These are phyloP conservation scores for Saraca asoca DNA, from an alignment of 331 rosid species.

Conservation along the genomic window DNA sequence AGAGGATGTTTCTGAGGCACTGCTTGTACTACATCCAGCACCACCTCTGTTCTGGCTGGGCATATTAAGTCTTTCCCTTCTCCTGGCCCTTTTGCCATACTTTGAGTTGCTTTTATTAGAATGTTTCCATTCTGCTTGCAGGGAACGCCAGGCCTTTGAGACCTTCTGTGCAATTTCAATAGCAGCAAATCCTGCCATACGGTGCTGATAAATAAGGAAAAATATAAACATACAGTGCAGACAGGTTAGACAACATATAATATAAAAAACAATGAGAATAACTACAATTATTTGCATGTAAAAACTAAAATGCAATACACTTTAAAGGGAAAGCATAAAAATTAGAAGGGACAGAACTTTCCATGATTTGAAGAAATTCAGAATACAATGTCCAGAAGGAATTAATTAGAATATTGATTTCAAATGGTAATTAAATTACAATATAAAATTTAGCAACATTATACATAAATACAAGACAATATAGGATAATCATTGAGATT, in stretches of 20 bases:
- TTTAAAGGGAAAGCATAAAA: too few relatives aligned
- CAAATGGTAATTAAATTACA: not conserved
- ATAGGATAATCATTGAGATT: not conserved
- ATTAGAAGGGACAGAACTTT: not conserved
- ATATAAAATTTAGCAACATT: not conserved
- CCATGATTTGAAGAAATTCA: conserved; percentile 5
- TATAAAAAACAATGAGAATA: conserved; percentile 27
- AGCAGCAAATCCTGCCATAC: conserved; percentile 98
- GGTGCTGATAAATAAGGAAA: conserved; percentile 73
- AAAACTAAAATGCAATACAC: too few relatives aligned
- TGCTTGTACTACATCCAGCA: conserved; percentile 90
- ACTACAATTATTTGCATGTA: not conserved
- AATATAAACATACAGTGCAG: conserved; percentile 24
- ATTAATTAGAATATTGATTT: not conserved
- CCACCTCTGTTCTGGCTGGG: conserved; percentile 95
- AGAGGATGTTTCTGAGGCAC: conserved; percentile 60
- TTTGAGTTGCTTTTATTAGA: conserved; percentile 69
- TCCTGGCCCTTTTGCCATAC: conserved; percentile 70
- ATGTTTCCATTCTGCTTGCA: conserved; percentile 74
- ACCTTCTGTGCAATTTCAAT: conserved; percentile 96
- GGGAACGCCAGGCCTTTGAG: conserved; percentile 88
- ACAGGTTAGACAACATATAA: conserved; percentile 20
- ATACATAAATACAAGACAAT: not conserved
- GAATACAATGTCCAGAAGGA: conserved; percentile 13
- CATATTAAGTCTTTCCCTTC: conserved; percentile 72